phyloP scores from a whole-genome alignment of 768 basidiomycete species.

The Auricularia sp. region DNA sequence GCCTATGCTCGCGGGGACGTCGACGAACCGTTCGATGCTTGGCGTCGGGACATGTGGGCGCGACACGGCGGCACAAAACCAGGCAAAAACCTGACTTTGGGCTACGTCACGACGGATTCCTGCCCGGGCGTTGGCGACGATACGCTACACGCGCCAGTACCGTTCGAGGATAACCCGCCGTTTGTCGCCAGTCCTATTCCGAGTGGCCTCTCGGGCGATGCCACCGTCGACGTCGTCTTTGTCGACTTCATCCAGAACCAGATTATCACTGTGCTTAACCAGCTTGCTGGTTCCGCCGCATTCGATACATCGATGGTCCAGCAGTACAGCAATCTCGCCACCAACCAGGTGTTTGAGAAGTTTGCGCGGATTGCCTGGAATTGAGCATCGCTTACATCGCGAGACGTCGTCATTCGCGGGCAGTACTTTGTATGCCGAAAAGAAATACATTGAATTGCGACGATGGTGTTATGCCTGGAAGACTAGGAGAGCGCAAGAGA shows the following conservation, averaged over 20 bases:
- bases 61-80: constrained; percentile 25
- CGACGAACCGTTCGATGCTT: constrained; percentile 3
- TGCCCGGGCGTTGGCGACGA: constrained; percentile 76
- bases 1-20: constrained; percentile 1
- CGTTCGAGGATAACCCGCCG: constrained; percentile 42
- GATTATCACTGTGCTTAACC: constrained; percentile 10
- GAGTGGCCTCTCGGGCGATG: constrained; percentile 31
- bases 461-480: too few species aligned
- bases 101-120: constrained; percentile 66
- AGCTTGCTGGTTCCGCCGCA: background rate
- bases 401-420: too few species aligned
- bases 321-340: background rate
- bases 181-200: constrained; percentile 52
- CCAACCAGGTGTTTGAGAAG: background rate
- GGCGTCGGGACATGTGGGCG: constrained; percentile 11
- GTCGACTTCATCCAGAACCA: constrained; percentile 53
- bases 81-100: constrained; percentile 47
- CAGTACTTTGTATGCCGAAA: too few species aligned
- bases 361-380: background rate
- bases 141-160: constrained; percentile 48
- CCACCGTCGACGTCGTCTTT: constrained; percentile 65
- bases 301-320: background rate
- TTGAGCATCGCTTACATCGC: background rate
- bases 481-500: too few species aligned
- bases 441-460: too few species aligned